Evolutionary conservation across 176 grass and related monocot genomes (phyloP), one percentile per base, ranked within the genome.

Genomic region (Echinochloa phyllopogon): DNA sequence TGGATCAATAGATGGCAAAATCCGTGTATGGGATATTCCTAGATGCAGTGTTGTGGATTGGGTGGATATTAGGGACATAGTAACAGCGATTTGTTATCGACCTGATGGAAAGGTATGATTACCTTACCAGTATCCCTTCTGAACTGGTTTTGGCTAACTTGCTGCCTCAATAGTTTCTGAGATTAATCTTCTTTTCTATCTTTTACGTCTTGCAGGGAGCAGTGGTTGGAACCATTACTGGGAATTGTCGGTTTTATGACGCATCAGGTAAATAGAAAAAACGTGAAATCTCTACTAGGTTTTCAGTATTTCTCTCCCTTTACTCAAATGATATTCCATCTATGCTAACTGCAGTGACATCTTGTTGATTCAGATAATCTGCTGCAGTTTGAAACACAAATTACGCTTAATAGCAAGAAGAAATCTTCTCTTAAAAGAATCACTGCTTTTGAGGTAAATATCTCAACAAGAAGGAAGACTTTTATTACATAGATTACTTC

Each of bases 1-100:
- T 83, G 93, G 97, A 83, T 99, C 97, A 1, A 96, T 99, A 80
- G 97, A 99, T 79, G 97, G 97, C 83, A 99, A 96, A 92, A 86
- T 99, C 51, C 93, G 97, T 75, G 90, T 94, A 64, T 99, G 97
- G 97, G 80, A 91, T 69, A 91, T 96, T 82, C 29, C 40, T 45
- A 78, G 76, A 81, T 73, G 90, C 72, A 89, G 88, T 33, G 97
- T 99, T 84, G 86, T 91, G 24, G 90, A 96, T 83, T 99, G 97
- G 97, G 84, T 72, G 13, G 92, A 99, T 82, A 73, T 68, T 76
- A 92, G 80, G 69, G 94, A 99, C 79, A 99, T 99, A 57, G 84
- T 94, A 23, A 99, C 94, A 63, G 90, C 94, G 50, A 83, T 96
- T 79, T 91, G 92, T 86, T 99, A 96, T 79, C 86, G 82, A 48